A percentile compares a stretch with the other conserved stretches of the same genome.
Conservation (phyloP, 805 yeast species). For the Citeromyces nyonsensis region DNA sequence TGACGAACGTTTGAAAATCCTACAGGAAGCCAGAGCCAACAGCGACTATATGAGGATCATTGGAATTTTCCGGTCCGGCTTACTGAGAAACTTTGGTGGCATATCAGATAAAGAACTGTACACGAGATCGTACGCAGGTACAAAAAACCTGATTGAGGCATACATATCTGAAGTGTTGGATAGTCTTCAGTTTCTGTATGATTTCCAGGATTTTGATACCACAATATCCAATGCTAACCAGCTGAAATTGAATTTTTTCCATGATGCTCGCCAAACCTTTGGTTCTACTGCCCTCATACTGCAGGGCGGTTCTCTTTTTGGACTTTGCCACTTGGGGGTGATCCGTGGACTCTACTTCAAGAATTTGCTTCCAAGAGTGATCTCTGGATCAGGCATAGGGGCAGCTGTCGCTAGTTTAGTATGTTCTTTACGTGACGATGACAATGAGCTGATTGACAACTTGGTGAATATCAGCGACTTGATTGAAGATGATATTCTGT, state of each 20-base stretch:
- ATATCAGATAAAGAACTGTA: slow-evolving; percentile 68
- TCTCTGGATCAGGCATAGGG: slow-evolving; percentile 89
- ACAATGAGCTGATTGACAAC: slow-evolving; percentile 38
- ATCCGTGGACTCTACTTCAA: slow-evolving; percentile 68
- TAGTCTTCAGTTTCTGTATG: slow-evolving; percentile 47
- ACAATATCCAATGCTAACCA: slow-evolving; percentile 32
- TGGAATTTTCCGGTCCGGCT: slow-evolving; percentile 65
- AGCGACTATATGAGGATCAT: slow-evolving; percentile 44
- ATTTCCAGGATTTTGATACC: slow-evolving; percentile 14
- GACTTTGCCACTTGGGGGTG: slow-evolving; percentile 88
- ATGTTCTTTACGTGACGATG: slow-evolving; percentile 56
- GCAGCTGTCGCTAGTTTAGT: slow-evolving; percentile 83
- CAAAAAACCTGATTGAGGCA: slow-evolving; percentile 78
- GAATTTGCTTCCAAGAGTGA: slow-evolving; percentile 66
- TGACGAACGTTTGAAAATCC: slow-evolving; percentile 48
- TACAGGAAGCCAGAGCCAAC: slow-evolving; percentile 44
- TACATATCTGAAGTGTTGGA: slow-evolving; percentile 64
- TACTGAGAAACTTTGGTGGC: slow-evolving; percentile 83
- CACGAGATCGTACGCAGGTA: slow-evolving; percentile 75
- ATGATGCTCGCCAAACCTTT: slow-evolving; percentile 71
- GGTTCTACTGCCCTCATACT: slow-evolving; percentile 84
- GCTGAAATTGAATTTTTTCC: slow-evolving; percentile 60
- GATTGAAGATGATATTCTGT: slow-evolving; percentile 9
- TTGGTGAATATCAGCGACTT: slow-evolving; percentile 17
- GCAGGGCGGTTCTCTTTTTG: slow-evolving; percentile 93